Base-by-base conservation (phyloP, 2,329 filamentous ascomycete species). In the Aspergillus novofumigatus region DNA sequence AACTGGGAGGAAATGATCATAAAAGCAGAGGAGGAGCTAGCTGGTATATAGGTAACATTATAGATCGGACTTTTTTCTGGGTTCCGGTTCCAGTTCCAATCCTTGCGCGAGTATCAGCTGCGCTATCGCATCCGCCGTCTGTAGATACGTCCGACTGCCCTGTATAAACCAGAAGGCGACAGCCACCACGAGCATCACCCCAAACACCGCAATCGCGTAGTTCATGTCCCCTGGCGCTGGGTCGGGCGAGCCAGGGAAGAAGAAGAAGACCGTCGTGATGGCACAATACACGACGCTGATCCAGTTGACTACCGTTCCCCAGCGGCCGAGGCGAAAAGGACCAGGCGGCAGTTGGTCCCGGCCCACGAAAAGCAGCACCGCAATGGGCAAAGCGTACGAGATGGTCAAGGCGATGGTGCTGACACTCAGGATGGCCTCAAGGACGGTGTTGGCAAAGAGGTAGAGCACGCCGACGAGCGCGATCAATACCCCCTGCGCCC, bases 191-290 rank as follows among this genome's bases (percentile, higher is more conserved):
- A 84, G 60, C 80, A 83, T 82, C 21, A 83, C 75, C 0, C 80
- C 82, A 61, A 84, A 83, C 3, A 83, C 81, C 1, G 78, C 81
- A 61, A 84, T 83, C 6, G 81, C 82, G 64, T 78, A 84, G 65
- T 84, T 84, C 81, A 84, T 84, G 59, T 83, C 80, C 17, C 71
- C 69, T 0, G 72, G 65, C 0, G 73, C 59, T 0, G 81, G 81
- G 52, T 76, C 75, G 0, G 81, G 81, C 0, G 59, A 60, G 0
- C 67, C 67, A 0, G 81, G 81, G 60, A 83, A 84, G 67, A 83
- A 80, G 74, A 83, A 83, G 65, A 83, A 83, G 17, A 83, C 72
- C 0, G 80, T 81, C 3, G 80, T 83, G 45, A 83, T 64, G 49
- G 63, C 66, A 65, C 81, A 83, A 67, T 83, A 83, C 4, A 81